These are phyloP conservation scores for Phytophthora kernoviae DNA, from an alignment of 352 stramenopile genomes.

Conservation along the genomic window DNA sequence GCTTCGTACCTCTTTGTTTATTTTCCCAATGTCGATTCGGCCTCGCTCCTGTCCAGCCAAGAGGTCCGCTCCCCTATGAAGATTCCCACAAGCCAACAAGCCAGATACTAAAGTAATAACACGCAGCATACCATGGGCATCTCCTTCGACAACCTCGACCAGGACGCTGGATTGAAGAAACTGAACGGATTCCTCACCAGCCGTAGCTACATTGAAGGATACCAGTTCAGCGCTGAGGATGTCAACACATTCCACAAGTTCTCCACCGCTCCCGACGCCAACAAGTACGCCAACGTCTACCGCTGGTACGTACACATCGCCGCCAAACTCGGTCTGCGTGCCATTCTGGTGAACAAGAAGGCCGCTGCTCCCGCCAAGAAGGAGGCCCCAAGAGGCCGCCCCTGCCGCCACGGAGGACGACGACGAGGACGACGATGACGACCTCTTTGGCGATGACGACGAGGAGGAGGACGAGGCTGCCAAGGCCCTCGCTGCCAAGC, in stretches of 20 bases:
- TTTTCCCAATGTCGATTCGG: slow-evolving; percentile 10
- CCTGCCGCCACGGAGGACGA: slow-evolving; percentile 19
- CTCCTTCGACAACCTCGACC: slow-evolving; percentile 68
- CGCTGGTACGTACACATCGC: slow-evolving; percentile 74
- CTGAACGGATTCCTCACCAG: slow-evolving; percentile 82
- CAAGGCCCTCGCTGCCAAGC: slow-evolving; percentile 45
- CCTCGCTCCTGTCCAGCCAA: slow-evolving; percentile 42
- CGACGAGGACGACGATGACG: slow-evolving; percentile 61
- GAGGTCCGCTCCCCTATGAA: slow-evolving; percentile 11
- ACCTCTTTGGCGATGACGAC: slow-evolving; percentile 58
- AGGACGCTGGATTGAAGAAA: slow-evolving; percentile 71
- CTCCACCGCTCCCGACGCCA: slow-evolving; percentile 42
- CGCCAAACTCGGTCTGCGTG: slow-evolving; percentile 57
- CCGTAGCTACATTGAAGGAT: slow-evolving; percentile 83
- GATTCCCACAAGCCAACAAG: slow-evolving; percentile 32
- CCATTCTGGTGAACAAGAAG: slow-evolving; percentile 38
- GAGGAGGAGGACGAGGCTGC: slow-evolving; percentile 63
- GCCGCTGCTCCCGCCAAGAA: slow-evolving; percentile 20
- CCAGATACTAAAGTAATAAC: slow-evolving; percentile 6
- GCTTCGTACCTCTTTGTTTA: neutral
- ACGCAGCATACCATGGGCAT: slow-evolving; percentile 48
- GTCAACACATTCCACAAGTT: slow-evolving; percentile 62
- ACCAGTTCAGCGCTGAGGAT: slow-evolving; percentile 70
- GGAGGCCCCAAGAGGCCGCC: slow-evolving; percentile 27
- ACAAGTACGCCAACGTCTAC: slow-evolving; percentile 69